These are phyloP conservation scores for Cryptosporidium viatorum DNA, from an alignment of 169 alveolate species.

Conservation along the genomic window DNA sequence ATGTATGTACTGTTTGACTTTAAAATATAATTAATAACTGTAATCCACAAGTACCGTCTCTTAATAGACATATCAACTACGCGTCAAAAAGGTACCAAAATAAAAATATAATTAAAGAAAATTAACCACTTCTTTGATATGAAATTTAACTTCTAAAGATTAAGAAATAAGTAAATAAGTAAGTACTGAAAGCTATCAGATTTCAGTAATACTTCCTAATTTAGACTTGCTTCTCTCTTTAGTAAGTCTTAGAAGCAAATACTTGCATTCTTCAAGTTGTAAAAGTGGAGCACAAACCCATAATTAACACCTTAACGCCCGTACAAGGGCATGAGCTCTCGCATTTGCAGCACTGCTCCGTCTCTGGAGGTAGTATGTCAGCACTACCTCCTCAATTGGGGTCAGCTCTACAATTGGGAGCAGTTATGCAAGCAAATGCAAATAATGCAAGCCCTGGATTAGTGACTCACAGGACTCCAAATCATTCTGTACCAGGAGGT, in stretches of 20 bases:
- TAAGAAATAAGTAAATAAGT: background rate
- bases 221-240: background rate
- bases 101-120: background rate
- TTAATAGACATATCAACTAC: constrained; percentile 70
- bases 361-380: constrained; percentile 45
- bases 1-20: background rate
- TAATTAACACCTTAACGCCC: constrained; percentile 11
- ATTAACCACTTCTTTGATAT: constrained; percentile 56
- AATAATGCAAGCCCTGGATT: constrained; percentile 45
- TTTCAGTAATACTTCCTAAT: background rate
- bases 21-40: background rate
- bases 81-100: constrained; percentile 40
- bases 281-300: constrained; percentile 46
- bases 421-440: constrained; percentile 34
- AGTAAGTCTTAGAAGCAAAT: background rate
- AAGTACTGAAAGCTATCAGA: background rate
- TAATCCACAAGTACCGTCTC: constrained; percentile 63
- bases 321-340: constrained; percentile 68
- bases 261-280: background rate
- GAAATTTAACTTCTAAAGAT: background rate
- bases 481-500: constrained; percentile 29
- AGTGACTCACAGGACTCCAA: constrained; percentile 19
- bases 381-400: constrained; percentile 60
- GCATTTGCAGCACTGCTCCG: constrained; percentile 68
- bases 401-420: constrained; percentile 35